Base-by-base conservation (phyloP, 2,329 filamentous ascomycete genomes). In the Cladosporium sp. region DNA sequence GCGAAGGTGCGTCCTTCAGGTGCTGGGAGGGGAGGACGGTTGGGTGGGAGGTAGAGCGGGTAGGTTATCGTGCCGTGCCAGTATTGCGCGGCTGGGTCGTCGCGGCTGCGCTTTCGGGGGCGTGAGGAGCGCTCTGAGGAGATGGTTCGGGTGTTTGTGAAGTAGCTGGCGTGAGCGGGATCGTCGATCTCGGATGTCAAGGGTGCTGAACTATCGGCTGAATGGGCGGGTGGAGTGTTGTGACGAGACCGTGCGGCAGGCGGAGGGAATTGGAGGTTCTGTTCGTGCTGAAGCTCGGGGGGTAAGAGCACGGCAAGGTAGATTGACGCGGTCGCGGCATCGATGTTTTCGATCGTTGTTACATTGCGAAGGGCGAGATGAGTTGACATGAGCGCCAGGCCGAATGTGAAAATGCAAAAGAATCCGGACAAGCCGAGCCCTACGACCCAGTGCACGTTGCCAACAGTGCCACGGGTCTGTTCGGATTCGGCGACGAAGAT, bases 291-390 rank as follows among this genome's bases (percentile, higher is more conserved):
- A 34, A 60, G 51, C 24, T 63, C 62, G 5, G 70, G 70, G 15
- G 84, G 84, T 15, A 92, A 77, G 19, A 84, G 78, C 5, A 96
- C 80, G 1, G 92, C 91, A 27, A 97, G 72, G 45, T 84, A 82
- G 69, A 86, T 85, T 4, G 83, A 80, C 54, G 80, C 83, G 15
- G 71, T 76, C 54, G 75, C 79, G 50, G 76, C 74, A 56, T 76
- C 79, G 20, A 95, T 74, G 52, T 84, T 80, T 65, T 99, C 93
- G 52, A 99, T 85, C 15, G 89, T 95, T 1, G 91, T 95, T 41
- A 84, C 77, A 63, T 96, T 96, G 47, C 78, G 72, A 41, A 86
- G 69, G 34, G 85, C 79, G 61, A 89, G 84, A 56, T 85, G 81
- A 34, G 85, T 64, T 3, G 88, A 88, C 41, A 84, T 91, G 34